Conservation (phyloP, 108 stramenopile genomes). For the Aurantiochytrium sp. region DNA sequence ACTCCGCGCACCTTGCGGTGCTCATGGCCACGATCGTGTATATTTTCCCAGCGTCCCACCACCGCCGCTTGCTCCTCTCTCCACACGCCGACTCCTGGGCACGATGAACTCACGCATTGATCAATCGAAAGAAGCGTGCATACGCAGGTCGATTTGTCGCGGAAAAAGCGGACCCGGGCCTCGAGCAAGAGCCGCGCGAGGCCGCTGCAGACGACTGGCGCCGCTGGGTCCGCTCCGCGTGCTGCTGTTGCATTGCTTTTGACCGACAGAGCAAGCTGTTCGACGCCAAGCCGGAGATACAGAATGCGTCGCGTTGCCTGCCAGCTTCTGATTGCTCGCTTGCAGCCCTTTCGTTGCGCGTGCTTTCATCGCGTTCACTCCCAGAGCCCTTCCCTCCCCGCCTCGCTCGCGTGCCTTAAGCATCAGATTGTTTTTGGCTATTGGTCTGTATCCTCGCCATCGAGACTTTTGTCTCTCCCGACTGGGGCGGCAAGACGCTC, state of each 20-base stretch:
- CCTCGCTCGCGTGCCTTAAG: no score
- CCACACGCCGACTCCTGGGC: no score
- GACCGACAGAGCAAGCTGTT: not conserved
- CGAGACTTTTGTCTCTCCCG: not conserved
- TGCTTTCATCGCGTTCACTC: no score
- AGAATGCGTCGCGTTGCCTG: not conserved
- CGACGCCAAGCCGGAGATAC: conserved; percentile 3
- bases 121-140: no score
- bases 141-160: not conserved
- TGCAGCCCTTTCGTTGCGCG: no score
- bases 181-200: not conserved
- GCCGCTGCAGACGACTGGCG: not conserved
- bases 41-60: not conserved
- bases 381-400: no score
- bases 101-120: no score
- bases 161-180: not conserved
- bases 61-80: no score
- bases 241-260: conserved; percentile 1
- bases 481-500: conserved; percentile 17
- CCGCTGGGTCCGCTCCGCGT: not conserved
- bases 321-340: not conserved
- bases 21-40: conserved; percentile 11
- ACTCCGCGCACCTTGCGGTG: not conserved
- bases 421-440: not conserved
- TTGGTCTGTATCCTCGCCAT: not conserved